Percentiles rank a stretch among this genome's conserved stretches.
These are phyloP conservation scores for Speleostelium caveatum DNA, from an alignment of 78 protist species.

Conservation along the genomic window DNA sequence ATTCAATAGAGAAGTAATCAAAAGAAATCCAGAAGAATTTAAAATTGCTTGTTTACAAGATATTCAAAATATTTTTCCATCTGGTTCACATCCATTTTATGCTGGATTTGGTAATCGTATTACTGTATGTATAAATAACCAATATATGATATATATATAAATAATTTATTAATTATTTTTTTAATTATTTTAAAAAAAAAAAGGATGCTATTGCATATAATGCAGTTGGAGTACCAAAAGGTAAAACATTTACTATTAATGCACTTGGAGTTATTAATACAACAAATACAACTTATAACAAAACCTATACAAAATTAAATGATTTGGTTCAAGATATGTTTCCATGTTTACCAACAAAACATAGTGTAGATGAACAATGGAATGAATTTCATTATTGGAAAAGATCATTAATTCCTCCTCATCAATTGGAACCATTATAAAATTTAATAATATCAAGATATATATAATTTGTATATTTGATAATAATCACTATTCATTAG, in stretches of 20 bases:
- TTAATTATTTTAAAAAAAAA: too few species aligned
- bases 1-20: constrained; percentile 89
- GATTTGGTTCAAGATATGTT: constrained; percentile 87
- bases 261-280: constrained; percentile 75
- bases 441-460: too few species aligned
- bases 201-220: constrained; percentile 81
- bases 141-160: background rate
- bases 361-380: constrained; percentile 66
- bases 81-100: constrained; percentile 86
- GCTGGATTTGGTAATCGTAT: constrained; percentile 98
- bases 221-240: constrained; percentile 82
- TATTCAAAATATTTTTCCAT: constrained; percentile 90
- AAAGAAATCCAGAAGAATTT: constrained; percentile 95
- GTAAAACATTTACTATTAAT: constrained; percentile 85
- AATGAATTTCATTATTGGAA: constrained; percentile 81
- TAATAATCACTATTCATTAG: too few species aligned
- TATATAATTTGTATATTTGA: too few species aligned
- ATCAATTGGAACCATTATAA: constrained; percentile 74
- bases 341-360: constrained; percentile 50
- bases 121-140: constrained; percentile 74
- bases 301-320: constrained; percentile 69
- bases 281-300: constrained; percentile 75
- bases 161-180: too few species aligned
- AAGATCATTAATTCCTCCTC: constrained; percentile 45
- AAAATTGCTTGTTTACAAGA: constrained; percentile 91